Base-by-base conservation (phyloP, 1,139 yeast genomes). In the Pichia terricola region DNA sequence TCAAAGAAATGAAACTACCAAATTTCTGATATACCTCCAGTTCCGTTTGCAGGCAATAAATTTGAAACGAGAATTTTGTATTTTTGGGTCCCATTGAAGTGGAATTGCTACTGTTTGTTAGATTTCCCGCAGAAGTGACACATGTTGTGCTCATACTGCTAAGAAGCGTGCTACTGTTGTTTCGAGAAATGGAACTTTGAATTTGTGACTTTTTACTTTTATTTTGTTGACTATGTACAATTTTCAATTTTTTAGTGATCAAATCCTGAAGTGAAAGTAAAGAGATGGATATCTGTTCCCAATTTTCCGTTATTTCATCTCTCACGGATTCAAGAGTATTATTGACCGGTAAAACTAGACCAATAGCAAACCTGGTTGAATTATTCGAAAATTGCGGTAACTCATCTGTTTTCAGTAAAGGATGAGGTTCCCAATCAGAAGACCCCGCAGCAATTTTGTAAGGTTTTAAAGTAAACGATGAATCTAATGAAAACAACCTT, bases 261-360 rank as follows among this genome's bases (percentile, higher is more conserved):
- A 62, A 43, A 40, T 62, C 63, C 52, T 74, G 79, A 25, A 73
- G 56, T 3, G 63, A 48, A 2, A 69, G 58, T 38, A 73, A 52
- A 41, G 61, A 70, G 46, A 65, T 70, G 8, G 72, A 61, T 16
- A 74, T 63, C 44, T 70, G 76, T 26, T 64, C 63, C 80, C 80
- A 75, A 51, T 72, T 71, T 47, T 68, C 68, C 35, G 72, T 63
- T 4, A 75, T 55, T 5, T 69, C 64, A 41, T 72, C 77, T 37
- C 64, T 61, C 6, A 72, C 50, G 10, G 47, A 43, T 27, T 40
- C 45, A 32, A 63, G 61, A 28, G 58, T 55, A 5, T 64, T 55
- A 8, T 68, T 69, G 8, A 74, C 53, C 0, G 81, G 79, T 3
- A 76, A 61, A 1, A 75, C 63, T 2, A 75, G 39, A 1, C 77